Conservation (phyloP, 208 protist species). For the Lotmaria passim region DNA sequence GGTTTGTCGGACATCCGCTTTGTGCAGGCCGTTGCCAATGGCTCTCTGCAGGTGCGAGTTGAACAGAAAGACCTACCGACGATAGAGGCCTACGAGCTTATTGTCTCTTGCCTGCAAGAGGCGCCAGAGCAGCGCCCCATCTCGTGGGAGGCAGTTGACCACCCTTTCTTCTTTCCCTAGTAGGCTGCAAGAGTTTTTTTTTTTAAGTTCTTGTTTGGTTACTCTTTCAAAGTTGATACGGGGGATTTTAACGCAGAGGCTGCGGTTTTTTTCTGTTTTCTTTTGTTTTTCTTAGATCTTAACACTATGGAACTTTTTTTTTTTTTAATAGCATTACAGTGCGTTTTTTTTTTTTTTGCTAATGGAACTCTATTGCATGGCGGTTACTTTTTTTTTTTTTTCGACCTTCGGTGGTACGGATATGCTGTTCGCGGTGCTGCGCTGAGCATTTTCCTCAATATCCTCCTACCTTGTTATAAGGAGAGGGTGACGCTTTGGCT, state of each 20-base stretch:
- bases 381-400: too few species aligned
- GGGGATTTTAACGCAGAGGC: background rate
- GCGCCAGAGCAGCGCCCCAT: conserved; percentile 42
- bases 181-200: too few species aligned
- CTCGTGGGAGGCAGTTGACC: conserved; percentile 49
- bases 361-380: too few species aligned
- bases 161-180: conserved; percentile 48
- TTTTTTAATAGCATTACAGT: background rate
- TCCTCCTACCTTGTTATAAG: too few species aligned
- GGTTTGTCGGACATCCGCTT: conserved; percentile 38
- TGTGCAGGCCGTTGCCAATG: conserved; percentile 41
- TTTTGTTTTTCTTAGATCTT: background rate
- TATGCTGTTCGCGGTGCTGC: too few species aligned
- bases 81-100: conserved; percentile 47
- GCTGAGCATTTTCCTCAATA: too few species aligned
- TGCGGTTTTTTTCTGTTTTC: background rate
- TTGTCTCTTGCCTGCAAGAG: conserved; percentile 44
- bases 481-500: too few species aligned
- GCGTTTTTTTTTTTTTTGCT: background rate
- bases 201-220: background rate
- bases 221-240: background rate
- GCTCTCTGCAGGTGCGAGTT: conserved; percentile 30
- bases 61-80: conserved; percentile 19
- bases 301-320: background rate
- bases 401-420: too few species aligned